These are phyloP conservation scores for Asterionellopsis glacialis DNA, from an alignment of 108 stramenopile species.

Conservation along the genomic window DNA sequence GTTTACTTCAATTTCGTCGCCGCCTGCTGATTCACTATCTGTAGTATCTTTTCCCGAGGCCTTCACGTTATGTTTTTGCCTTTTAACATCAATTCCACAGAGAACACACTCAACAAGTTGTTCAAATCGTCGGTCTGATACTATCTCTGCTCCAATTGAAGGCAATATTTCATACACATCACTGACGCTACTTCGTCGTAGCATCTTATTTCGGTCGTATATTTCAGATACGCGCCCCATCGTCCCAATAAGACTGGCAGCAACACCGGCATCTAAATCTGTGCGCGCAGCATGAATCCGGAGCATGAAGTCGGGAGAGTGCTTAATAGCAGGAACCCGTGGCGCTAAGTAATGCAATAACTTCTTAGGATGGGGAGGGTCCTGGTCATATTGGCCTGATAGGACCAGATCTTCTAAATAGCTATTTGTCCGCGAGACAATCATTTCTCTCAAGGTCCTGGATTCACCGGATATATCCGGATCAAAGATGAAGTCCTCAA, in stretches of 20 bases:
- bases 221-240: slow-evolving; percentile 35
- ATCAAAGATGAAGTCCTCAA: not conserved
- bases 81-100: slow-evolving; percentile 40
- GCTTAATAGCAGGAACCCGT: slow-evolving; percentile 56
- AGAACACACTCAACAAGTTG: slow-evolving; percentile 56
- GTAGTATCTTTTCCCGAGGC: not conserved
- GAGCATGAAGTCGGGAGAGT: slow-evolving; percentile 51
- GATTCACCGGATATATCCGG: slow-evolving; percentile 19
- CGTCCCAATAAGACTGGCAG: slow-evolving; percentile 40
- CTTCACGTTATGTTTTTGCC: slow-evolving; percentile 6
- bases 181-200: not conserved
- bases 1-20: slow-evolving; percentile 33
- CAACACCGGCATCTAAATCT: slow-evolving; percentile 47
- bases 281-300: slow-evolving; percentile 33
- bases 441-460: slow-evolving; percentile 19
- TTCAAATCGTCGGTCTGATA: slow-evolving; percentile 52
- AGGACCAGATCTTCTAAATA: slow-evolving; percentile 27
- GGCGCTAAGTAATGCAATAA: slow-evolving; percentile 52
- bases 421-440: slow-evolving; percentile 15
- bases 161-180: not conserved
- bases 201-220: slow-evolving; percentile 17
- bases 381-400: not conserved
- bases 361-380: slow-evolving; percentile 29
- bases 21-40: not conserved
- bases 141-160: slow-evolving; percentile 13